phyloP scores from a whole-genome alignment of 2,329 filamentous ascomycete genomes.

The Aureobasidium sp. region DNA sequence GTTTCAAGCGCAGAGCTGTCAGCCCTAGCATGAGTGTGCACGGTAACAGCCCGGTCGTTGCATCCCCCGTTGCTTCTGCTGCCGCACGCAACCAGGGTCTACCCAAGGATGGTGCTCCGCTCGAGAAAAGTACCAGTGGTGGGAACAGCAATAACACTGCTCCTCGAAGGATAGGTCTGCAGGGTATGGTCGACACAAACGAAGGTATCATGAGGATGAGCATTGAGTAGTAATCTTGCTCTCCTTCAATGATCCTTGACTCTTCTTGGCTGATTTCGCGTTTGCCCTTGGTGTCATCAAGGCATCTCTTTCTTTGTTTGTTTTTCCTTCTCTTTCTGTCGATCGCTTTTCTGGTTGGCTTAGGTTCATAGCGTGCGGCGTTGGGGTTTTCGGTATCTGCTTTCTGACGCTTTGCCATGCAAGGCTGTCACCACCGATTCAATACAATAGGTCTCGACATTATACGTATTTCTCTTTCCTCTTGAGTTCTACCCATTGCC shows the following conservation, averaged over 20 bases:
- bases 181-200: constrained; percentile 93
- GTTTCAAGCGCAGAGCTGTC: constrained; percentile 85
- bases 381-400: not conserved
- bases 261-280: not conserved
- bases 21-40: constrained; percentile 86
- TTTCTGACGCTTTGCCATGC: not conserved
- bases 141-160: constrained; percentile 7
- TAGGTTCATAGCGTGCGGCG: not conserved
- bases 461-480: not conserved
- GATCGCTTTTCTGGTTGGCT: not conserved
- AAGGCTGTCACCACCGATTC: not conserved
- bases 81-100: constrained; percentile 39
- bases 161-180: constrained; percentile 57
- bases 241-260: not conserved
- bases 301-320: not conserved
- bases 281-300: not conserved
- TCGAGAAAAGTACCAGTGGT: constrained; percentile 13
- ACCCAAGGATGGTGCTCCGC: constrained; percentile 37
- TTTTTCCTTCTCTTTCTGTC: not conserved
- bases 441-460: not conserved
- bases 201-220: constrained; percentile 96
- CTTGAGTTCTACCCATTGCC: not conserved
- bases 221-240: constrained; percentile 57
- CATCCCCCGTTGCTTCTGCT: constrained; percentile 51
- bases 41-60: constrained; percentile 71